Percentiles rank a stretch among this genome's conserved stretches.
Conservation (phyloP, 2,329 filamentous ascomycete species). For the Colletotrichum viniferum region DNA sequence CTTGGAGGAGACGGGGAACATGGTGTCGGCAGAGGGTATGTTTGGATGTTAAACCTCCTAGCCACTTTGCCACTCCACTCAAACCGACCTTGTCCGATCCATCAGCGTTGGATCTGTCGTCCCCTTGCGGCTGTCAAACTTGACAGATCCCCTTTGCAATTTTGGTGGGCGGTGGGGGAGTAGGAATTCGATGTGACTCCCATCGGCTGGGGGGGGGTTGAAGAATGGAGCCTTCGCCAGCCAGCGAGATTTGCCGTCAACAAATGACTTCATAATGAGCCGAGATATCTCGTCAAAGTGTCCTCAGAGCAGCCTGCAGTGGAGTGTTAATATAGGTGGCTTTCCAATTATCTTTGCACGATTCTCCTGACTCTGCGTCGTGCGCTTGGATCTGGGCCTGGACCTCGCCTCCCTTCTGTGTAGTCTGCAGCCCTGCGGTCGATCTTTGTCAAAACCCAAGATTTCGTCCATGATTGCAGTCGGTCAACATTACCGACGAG, state of each 20-base stretch:
- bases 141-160: slow-evolving; percentile 22
- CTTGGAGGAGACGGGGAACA: slow-evolving; percentile 8
- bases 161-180: slow-evolving; percentile 1
- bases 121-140: slow-evolving; percentile 22
- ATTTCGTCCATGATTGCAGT: background rate
- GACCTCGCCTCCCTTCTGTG: background rate
- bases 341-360: slow-evolving; percentile 3
- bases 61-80: slow-evolving; percentile 16
- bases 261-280: slow-evolving; percentile 21
- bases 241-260: background rate
- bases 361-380: background rate
- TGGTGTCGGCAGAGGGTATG: slow-evolving; percentile 13
- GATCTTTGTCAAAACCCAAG: background rate
- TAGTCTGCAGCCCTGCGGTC: background rate
- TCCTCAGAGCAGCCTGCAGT: background rate
- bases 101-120: slow-evolving; percentile 21
- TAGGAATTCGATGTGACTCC: slow-evolving; percentile 1
- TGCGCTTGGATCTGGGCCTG: background rate
- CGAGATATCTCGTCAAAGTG: slow-evolving; percentile 10
- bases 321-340: background rate
- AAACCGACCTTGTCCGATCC: slow-evolving; percentile 17
- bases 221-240: background rate
- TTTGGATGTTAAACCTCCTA: slow-evolving; percentile 19
- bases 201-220: background rate
- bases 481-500: background rate